These are phyloP conservation scores for Harringtonia aguacate DNA, from an alignment of 2,329 filamentous ascomycete genomes.

Conservation along the genomic window DNA sequence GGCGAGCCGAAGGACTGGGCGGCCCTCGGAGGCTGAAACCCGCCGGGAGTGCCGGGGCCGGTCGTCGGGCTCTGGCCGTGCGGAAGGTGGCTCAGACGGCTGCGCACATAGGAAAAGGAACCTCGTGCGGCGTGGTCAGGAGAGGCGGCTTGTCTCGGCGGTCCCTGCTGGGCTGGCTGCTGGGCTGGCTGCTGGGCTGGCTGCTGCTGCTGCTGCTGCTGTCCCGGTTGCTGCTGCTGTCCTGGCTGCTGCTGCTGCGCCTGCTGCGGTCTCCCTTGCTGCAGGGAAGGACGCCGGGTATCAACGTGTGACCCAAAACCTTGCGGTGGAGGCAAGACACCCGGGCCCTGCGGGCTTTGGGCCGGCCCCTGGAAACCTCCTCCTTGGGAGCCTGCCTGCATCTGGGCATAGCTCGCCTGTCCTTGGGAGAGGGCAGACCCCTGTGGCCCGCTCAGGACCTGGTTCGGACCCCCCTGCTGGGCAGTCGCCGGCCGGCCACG, in stretches of 20 bases:
- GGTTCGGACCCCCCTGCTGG: no score
- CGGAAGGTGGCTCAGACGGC: no score
- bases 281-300: no score
- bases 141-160: not conserved
- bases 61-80: not conserved
- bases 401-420: no score
- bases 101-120: not conserved
- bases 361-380: not conserved
- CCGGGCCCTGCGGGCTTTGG: no score
- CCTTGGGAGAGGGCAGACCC: not conserved
- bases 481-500: no score
- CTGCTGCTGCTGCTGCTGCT: constrained; percentile 10
- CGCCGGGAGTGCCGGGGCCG: not conserved
- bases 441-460: no score
- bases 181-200: not conserved
- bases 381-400: not conserved
- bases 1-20: no score
- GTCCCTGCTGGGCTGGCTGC: not conserved
- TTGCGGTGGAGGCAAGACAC: no score
- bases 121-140: not conserved
- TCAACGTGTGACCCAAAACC: no score
- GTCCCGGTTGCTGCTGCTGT: not conserved
- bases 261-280: no score
- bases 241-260: not conserved
- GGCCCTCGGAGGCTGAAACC: not conserved